phyloP scores from a whole-genome alignment of 2,329 filamentous ascomycete genomes.

The Neonectria neomacrospora region DNA sequence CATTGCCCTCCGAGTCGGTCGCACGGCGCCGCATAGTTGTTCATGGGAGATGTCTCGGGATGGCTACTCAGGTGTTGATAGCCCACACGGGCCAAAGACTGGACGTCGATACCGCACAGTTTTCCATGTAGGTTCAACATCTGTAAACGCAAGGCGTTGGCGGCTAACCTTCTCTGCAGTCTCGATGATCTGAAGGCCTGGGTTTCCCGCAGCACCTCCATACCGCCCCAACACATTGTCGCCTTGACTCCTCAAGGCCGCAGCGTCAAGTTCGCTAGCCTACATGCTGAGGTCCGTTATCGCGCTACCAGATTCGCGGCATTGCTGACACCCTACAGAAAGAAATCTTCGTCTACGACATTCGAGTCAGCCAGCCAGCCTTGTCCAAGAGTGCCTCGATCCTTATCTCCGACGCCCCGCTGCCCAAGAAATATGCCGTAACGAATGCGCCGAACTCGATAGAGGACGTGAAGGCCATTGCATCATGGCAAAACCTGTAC shows the following conservation, averaged over 20 bases:
- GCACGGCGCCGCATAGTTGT: slow-evolving; percentile 44
- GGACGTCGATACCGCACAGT: slow-evolving; percentile 78
- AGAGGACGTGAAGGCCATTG: slow-evolving; percentile 79
- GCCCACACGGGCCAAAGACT: slow-evolving; percentile 93
- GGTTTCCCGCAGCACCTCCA: slow-evolving; percentile 78
- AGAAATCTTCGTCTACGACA: slow-evolving; percentile 93
- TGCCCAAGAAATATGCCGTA: slow-evolving; percentile 65
- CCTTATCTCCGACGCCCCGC: slow-evolving; percentile 60
- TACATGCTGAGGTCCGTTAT: slow-evolving; percentile 78
- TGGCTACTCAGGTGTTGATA: slow-evolving; percentile 91
- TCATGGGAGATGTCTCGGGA: slow-evolving; percentile 67
- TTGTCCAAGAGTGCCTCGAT: slow-evolving; percentile 57
- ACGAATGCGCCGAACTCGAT: slow-evolving; percentile 84
- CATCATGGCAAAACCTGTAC: slow-evolving; percentile 91
- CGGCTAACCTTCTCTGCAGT: slow-evolving; percentile 54
- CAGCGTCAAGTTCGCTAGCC: slow-evolving; percentile 81
- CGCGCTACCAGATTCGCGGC: slow-evolving; percentile 10
- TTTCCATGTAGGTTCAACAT: slow-evolving; percentile 69
- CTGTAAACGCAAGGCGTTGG: not conserved
- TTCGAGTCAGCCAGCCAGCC: slow-evolving; percentile 73
- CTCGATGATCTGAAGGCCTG: slow-evolving; percentile 87
- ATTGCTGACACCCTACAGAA: slow-evolving; percentile 62
- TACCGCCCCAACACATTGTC: slow-evolving; percentile 83
- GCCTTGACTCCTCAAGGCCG: slow-evolving; percentile 86
- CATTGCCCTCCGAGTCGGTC: slow-evolving; percentile 32